These are phyloP conservation scores for Cercospora janseana DNA, from an alignment of 2,329 filamentous ascomycete genomes.

Conservation along the genomic window DNA sequence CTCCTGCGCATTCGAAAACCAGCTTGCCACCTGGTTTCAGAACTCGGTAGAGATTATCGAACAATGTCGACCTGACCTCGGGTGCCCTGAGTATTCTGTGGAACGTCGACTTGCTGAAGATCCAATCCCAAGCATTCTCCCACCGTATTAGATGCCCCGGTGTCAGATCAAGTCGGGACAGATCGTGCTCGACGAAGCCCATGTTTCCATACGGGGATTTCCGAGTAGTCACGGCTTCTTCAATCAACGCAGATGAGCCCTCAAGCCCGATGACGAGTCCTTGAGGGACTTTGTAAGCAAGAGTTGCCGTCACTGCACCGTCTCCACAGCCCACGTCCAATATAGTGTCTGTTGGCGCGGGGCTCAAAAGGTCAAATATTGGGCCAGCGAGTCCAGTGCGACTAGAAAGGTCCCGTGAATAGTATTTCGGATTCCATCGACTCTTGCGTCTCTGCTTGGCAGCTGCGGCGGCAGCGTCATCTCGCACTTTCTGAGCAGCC, in stretches of 20 bases:
- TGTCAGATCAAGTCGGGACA: slow-evolving; percentile 1
- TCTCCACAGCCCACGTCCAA: slow-evolving; percentile 44
- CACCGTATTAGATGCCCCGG: slow-evolving; percentile 19
- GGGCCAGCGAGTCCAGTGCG: slow-evolving; percentile 42
- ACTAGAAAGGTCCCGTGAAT: slow-evolving; percentile 13
- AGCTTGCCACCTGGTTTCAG: slow-evolving; percentile 59
- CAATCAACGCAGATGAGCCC: slow-evolving; percentile 41
- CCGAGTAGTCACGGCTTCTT: slow-evolving; percentile 29
- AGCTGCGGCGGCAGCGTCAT: slow-evolving; percentile 6
- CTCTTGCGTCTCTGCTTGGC: slow-evolving; percentile 12
- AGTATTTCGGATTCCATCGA: slow-evolving; percentile 8
- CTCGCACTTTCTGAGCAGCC: slow-evolving; percentile 8
- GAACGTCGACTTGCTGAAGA: slow-evolving; percentile 46
- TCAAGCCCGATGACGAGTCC: slow-evolving; percentile 42
- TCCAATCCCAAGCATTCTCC: slow-evolving; percentile 38
- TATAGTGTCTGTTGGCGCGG: slow-evolving; percentile 37
- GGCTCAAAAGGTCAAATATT: slow-evolving; percentile 39
- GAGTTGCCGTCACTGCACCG: slow-evolving; percentile 40
- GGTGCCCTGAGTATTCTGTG: slow-evolving; percentile 51
- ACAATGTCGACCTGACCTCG: slow-evolving; percentile 49
- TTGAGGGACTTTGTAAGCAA: slow-evolving; percentile 33
- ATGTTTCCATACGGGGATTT: slow-evolving; percentile 6
- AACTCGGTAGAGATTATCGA: slow-evolving; percentile 51
- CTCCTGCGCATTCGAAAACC: slow-evolving; percentile 63
- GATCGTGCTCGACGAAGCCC: slow-evolving; percentile 15